Evolutionary conservation across 345 rosid genomes (phyloP), one percentile per base, ranked within the genome.

Genomic region (Rhizophora mangle): DNA sequence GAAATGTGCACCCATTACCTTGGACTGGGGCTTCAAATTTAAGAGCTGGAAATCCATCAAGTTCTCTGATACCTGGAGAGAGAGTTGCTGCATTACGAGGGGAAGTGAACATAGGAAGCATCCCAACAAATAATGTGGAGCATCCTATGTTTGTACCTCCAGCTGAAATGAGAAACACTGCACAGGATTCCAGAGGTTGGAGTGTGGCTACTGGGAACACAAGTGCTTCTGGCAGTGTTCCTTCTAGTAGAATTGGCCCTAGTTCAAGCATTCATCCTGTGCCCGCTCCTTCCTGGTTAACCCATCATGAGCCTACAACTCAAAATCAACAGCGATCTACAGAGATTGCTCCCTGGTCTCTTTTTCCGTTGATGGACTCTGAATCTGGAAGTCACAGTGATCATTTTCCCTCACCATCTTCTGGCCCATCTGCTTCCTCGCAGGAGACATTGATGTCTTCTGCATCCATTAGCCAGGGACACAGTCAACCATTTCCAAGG

Each of bases 301-400:
- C 88, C 70, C 83, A 80, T 64, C 84, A 46, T 60, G 82, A 65
- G 65, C 68, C 81, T 1, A 37, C 84, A 46, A 13, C 76, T 20
- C 80, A 77, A 65, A 80, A 77, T 84, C 82, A 74, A 51, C 86
- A 79, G 68, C 79, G 87, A 76, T 68, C 73, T 64, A 56, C 87
- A 7, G 97, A 90, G 67, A 71, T 84, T 70, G 73, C 86, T 73
- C 85, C 92, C 51, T 84, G 96, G 94, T 83, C 94, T 73, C 77
- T 90, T 70, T 88, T 87, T 80, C 92, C 91, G 52, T 74, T 80
- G 27, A 53, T 76, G 62, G 91, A 84, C 65, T 70, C 88, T 54
- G 95, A 81, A 52, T 67, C 86, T 76, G 87, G 83, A 60, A 80
- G 82, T 65, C 92, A 74, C 62, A 79, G 81, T 78, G 85, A 79